Conservation (phyloP, 2,329 filamentous ascomycete species). For the Talaromyces sp. region DNA sequence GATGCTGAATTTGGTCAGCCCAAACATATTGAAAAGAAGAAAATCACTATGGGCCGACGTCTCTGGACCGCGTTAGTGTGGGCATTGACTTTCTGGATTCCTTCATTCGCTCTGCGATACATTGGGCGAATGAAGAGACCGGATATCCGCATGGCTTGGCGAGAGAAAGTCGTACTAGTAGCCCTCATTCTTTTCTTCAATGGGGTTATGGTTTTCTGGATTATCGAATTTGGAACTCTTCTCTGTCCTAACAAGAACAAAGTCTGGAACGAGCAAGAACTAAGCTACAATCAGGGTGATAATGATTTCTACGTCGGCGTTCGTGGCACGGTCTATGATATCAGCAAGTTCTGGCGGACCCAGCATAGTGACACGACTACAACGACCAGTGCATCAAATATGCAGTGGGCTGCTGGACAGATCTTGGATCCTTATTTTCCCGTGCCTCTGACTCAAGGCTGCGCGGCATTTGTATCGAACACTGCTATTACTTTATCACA, state of each 20-base stretch:
- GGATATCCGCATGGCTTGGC: constrained; percentile 95
- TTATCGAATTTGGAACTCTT: constrained; percentile 77
- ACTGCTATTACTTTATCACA: constrained; percentile 52
- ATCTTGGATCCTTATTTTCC: constrained; percentile 84
- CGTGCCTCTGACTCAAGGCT: constrained; percentile 71
- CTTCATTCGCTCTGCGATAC: constrained; percentile 74
- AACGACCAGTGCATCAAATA: constrained; percentile 58
- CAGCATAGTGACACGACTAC: constrained; percentile 75
- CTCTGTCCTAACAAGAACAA: constrained; percentile 91
- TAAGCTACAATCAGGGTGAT: constrained; percentile 65
- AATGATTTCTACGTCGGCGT: constrained; percentile 85
- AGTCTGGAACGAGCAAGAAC: constrained; percentile 72
- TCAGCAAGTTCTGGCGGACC: constrained; percentile 79
- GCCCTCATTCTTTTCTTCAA: constrained; percentile 80
- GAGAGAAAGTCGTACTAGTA: constrained; percentile 86
- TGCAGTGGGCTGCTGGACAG: constrained; percentile 74
- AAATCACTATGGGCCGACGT: constrained; percentile 62
- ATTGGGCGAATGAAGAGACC: constrained; percentile 95
- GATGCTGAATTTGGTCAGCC: constrained; percentile 73
- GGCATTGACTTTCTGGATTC: constrained; percentile 90
- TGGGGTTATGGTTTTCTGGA: constrained; percentile 81
- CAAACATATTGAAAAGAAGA: constrained; percentile 70
- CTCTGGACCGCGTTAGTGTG: constrained; percentile 81
- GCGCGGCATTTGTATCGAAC: constrained; percentile 66
- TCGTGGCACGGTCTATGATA: constrained; percentile 85